These are phyloP conservation scores for Eucalyptus marginata DNA, from an alignment of 345 rosid species.

Conservation along the genomic window DNA sequence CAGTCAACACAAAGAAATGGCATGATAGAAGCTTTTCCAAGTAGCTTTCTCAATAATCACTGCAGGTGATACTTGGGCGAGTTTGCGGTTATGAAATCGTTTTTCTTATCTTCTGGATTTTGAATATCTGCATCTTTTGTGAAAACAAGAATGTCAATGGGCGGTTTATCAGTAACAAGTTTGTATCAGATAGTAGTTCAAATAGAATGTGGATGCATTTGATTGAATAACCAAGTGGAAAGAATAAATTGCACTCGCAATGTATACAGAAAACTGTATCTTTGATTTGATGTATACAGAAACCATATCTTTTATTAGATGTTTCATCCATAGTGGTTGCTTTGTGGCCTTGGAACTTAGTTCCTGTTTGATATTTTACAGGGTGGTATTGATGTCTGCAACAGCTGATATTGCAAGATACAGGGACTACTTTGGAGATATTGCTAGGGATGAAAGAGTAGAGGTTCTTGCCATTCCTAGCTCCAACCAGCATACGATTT, in stretches of 20 bases:
- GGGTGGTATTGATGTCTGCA: constrained; percentile 97
- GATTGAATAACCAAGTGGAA: background rate
- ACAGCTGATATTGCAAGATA: constrained; percentile 85
- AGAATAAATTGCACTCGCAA: background rate
- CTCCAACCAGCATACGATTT: constrained; percentile 43
- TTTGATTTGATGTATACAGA: background rate
- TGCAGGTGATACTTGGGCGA: background rate
- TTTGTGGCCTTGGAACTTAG: background rate
- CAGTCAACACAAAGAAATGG: background rate
- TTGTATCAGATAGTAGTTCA: background rate
- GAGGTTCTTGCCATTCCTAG: constrained; percentile 86
- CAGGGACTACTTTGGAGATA: constrained; percentile 76
- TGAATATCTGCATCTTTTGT: background rate
- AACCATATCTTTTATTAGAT: background rate
- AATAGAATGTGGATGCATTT: background rate
- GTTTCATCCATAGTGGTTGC: background rate
- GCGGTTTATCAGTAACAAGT: background rate
- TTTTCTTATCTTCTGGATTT: background rate
- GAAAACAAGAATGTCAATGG: background rate
- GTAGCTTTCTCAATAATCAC: background rate
- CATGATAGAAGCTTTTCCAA: background rate
- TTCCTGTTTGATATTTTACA: constrained; percentile 6
- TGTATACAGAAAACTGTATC: background rate
- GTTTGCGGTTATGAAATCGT: background rate
- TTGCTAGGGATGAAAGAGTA: constrained; percentile 83